Base-by-base conservation (phyloP, 2,329 filamentous ascomycete species). In the Aspergillus fijiensis region DNA sequence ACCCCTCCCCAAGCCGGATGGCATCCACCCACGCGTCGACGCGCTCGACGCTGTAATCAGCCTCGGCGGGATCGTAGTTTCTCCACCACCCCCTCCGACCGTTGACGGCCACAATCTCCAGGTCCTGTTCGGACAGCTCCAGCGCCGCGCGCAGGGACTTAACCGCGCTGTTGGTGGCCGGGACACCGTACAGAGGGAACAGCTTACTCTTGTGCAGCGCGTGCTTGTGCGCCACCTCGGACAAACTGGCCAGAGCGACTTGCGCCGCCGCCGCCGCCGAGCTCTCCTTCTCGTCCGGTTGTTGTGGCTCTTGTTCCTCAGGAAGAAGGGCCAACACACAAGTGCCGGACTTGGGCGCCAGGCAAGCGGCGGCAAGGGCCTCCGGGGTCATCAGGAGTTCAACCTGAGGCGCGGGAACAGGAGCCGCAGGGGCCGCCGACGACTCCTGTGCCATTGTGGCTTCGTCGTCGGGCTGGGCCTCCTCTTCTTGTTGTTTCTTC, bases 1-100 rank as follows among this genome's bases (percentile, higher is more conserved):
- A 79, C 2, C 91, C 90, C 72, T 98, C 94, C 55, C 93, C 91
- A 82, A 99, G 84, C 42, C 92, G 88, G 63, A 98, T 92, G n/a
- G 86, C 84, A 70, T 99, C 95, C 60, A 99, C 86, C 92, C 94
- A 99, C 63, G 81, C 80, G 78, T 96, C 91, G 31, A 99, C 80
- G 27, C 83, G 84, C 57, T 84, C 80, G 25, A 82, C 72, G 3
- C 69, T 66, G 50, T 70, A 77, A 57, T 84, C 85, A 49, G 77
- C 74, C 9, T 77, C 74, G 6, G 84, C 86, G 3, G 70, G 53
- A 51, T 85, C 79, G 74, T 91, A 95, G 60, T 84, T 85, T 69
- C 89, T 89, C 85, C 88, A 96, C 95, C 95, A 99, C 48, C 85
- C 84, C 57, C 92, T 87, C 70, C 93, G 92, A 33, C 86, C 89